Evolutionary conservation across 768 basidiomycete genomes (phyloP).

Genomic region (Hemileccinum rubropunctum): DNA sequence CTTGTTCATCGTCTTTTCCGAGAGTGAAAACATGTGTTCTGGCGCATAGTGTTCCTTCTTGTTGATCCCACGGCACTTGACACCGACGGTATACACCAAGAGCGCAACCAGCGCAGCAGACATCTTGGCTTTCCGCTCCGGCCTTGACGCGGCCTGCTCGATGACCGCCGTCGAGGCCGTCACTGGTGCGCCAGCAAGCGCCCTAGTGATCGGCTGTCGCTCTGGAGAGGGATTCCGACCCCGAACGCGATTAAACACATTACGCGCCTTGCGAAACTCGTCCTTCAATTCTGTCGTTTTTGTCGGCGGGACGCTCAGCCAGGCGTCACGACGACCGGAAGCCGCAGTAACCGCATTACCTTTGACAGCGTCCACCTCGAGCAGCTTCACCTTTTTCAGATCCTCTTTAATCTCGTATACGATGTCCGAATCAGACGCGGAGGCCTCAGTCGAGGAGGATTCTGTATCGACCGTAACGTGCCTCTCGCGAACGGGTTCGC

Average conservation of each 20-base stretch:
- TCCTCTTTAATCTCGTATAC: conserved; percentile 27
- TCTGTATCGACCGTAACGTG: conserved; percentile 37
- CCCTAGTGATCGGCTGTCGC: conserved; percentile 8
- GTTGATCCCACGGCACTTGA: conserved; percentile 90
- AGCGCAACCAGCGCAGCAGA: conserved; percentile 69
- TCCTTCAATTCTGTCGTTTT: conserved; percentile 34
- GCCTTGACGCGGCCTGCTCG: conserved; percentile 19
- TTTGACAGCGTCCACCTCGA: conserved; percentile 37
- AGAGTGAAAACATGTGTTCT: conserved; percentile 91
- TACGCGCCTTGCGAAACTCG: conserved; percentile 39
- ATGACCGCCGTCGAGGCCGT: conserved; percentile 11
- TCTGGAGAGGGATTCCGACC: conserved; percentile 26
- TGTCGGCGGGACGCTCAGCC: conserved; percentile 12
- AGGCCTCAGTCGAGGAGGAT: conserved; percentile 42
- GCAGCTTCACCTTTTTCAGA: conserved; percentile 21
- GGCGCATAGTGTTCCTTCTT: conserved; percentile 81
- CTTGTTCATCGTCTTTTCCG: conserved; percentile 77
- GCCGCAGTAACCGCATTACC: conserved; percentile 19
- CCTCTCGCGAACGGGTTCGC: conserved; percentile 33
- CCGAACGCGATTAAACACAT: conserved; percentile 42
- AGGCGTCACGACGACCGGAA: conserved; percentile 5
- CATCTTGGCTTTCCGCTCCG: conserved; percentile 57
- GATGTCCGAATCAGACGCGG: conserved; percentile 31
- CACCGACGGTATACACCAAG: conserved; percentile 92
- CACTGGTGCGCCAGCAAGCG: conserved; percentile 10